Conservation (phyloP, 2,329 filamentous ascomycete species). For the Cladosporium phlei region DNA sequence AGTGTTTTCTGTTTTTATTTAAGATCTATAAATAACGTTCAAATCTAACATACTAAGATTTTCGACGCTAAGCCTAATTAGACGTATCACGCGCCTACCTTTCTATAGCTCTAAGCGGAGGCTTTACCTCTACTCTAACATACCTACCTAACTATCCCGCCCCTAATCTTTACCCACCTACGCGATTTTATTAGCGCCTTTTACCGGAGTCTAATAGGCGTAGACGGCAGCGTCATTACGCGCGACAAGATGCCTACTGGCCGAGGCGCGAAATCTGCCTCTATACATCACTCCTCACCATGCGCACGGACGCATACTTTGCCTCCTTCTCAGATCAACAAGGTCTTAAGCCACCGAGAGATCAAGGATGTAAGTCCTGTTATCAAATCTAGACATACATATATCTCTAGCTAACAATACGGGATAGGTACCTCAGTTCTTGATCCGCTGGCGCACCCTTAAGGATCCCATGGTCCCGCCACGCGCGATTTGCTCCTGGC, state of each 20-base stretch:
- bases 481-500: conserved; percentile 39
- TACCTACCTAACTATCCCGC: neutral
- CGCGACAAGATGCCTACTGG: neutral
- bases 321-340: conserved; percentile 19
- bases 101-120: neutral
- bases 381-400: neutral
- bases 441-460: conserved; percentile 37
- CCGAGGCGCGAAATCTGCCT: neutral
- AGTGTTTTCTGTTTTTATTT: neutral
- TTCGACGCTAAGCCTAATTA: neutral
- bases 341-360: conserved; percentile 26
- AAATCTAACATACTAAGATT: no score
- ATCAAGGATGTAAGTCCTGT: conserved; percentile 25
- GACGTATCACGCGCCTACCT: no score
- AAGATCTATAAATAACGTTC: no score
- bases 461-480: conserved; percentile 15
- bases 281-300: neutral
- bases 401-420: conserved; percentile 4
- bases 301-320: conserved; percentile 21
- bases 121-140: neutral
- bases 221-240: no score
- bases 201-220: no score
- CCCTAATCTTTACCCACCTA: no score
- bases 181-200: no score
- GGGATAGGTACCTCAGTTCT: conserved; percentile 37